These are phyloP conservation scores for Beta corolliflora DNA, from an alignment of 179 eudicot species.

Conservation along the genomic window DNA sequence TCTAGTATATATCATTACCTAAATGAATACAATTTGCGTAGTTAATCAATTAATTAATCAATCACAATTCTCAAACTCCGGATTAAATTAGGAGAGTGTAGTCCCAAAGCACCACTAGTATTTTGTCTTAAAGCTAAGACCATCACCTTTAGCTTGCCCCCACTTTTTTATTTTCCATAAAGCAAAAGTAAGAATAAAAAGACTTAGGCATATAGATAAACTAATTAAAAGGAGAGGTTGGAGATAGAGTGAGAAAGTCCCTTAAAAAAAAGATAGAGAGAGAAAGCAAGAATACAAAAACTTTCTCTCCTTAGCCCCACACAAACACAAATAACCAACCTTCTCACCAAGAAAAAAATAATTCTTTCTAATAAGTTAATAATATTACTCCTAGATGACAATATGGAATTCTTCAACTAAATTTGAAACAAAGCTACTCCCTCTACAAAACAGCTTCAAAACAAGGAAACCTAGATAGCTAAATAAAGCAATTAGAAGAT, in stretches of 20 bases:
- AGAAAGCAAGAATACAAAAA: conserved; percentile 32
- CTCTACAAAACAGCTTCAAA: conserved; percentile 37
- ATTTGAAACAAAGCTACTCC: conserved; percentile 46
- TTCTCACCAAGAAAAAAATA: conserved; percentile 20
- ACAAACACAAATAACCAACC: conserved; percentile 31
- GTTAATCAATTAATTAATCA: conserved; percentile 24
- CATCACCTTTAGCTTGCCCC: conserved; percentile 52
- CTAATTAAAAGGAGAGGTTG: conserved; percentile 30
- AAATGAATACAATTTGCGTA: not conserved
- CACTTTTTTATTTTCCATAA: conserved; percentile 54
- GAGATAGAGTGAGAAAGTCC: not conserved
- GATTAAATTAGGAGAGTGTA: conserved; percentile 28
- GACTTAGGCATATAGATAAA: conserved; percentile 23
- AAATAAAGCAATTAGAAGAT: conserved; percentile 18
- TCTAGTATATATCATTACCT: conserved; percentile 1
- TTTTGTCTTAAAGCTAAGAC: conserved; percentile 53
- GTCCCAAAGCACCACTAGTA: conserved; percentile 41
- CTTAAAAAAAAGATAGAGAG: not conserved
- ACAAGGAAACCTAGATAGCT: conserved; percentile 44
- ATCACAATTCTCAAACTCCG: conserved; percentile 27
- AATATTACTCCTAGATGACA: not conserved
- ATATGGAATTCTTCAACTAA: conserved; percentile 30
- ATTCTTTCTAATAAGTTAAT: conserved; percentile 30
- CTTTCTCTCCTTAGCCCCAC: conserved; percentile 50
- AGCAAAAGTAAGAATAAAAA: conserved; percentile 68